phyloP scores from a whole-genome alignment of 352 stramenopile species.

The Saprolegnia parasitica region DNA sequence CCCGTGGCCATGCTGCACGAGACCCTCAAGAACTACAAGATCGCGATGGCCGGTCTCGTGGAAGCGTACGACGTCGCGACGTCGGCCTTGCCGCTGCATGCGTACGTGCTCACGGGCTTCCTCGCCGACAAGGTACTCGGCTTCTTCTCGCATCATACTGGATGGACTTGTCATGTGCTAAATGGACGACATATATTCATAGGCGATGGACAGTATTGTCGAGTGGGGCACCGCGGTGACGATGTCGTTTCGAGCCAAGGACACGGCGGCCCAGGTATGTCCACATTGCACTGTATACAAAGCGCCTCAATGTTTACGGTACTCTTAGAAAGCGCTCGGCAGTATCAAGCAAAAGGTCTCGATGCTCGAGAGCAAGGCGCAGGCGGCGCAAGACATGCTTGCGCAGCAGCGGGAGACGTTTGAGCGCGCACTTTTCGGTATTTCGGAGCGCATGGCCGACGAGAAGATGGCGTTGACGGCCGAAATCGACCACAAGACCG shows the following conservation, averaged over 20 bases:
- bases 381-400: slow-evolving; percentile 51
- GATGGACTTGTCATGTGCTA: neutral
- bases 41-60: slow-evolving; percentile 32
- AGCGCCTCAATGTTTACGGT: no score
- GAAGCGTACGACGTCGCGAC: slow-evolving; percentile 42
- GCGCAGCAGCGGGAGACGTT: slow-evolving; percentile 60
- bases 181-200: no score
- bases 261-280: slow-evolving; percentile 32
- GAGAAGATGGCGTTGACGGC: slow-evolving; percentile 44
- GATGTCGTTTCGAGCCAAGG: slow-evolving; percentile 44
- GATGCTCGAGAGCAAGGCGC: slow-evolving; percentile 52
- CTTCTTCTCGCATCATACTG: neutral
- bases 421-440: slow-evolving; percentile 50
- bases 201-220: slow-evolving; percentile 41
- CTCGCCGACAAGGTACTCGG: slow-evolving; percentile 44
- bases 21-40: slow-evolving; percentile 39
- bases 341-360: slow-evolving; percentile 44
- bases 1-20: slow-evolving; percentile 31
- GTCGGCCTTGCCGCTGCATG: slow-evolving; percentile 32
- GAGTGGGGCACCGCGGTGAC: slow-evolving; percentile 53
- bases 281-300: no score
- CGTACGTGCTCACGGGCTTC: slow-evolving; percentile 41
- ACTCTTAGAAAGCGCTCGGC: slow-evolving; percentile 37
- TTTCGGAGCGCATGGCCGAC: slow-evolving; percentile 46
- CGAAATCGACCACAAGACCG: slow-evolving; percentile 57